A percentile compares a stretch with the other conserved stretches of the same genome.
phyloP scores from a whole-genome alignment of 495 filamentous ascomycete genomes.

The Podospora australis region DNA sequence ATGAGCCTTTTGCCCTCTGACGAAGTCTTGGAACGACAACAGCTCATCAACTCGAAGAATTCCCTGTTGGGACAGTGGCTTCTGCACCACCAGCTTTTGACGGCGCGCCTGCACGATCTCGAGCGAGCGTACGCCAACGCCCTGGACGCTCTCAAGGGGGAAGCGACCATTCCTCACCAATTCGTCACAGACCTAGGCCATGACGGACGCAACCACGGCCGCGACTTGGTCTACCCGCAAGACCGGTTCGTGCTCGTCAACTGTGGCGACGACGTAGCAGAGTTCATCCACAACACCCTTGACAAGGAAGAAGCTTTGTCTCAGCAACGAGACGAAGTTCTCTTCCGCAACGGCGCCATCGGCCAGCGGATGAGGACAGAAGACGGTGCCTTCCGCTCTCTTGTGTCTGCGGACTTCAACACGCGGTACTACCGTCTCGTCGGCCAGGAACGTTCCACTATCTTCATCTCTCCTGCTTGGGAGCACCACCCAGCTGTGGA shows the following conservation, averaged over 20 bases:
- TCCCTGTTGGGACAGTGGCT: slow-evolving; percentile 47
- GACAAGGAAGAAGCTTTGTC: slow-evolving; percentile 34
- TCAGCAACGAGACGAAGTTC: slow-evolving; percentile 22
- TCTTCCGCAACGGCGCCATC: slow-evolving; percentile 19
- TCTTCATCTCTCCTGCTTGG: slow-evolving; percentile 48
- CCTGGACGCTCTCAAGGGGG: slow-evolving; percentile 40
- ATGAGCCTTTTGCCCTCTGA: slow-evolving; percentile 40
- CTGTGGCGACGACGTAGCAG: slow-evolving; percentile 41
- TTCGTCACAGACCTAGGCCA: slow-evolving; percentile 27
- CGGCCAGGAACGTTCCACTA: slow-evolving; percentile 28
- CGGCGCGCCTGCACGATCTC: slow-evolving; percentile 44
- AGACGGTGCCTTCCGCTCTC: slow-evolving; percentile 14
- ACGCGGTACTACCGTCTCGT: slow-evolving; percentile 44
- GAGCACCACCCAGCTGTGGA: slow-evolving; percentile 35
- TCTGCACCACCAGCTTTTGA: slow-evolving; percentile 39
- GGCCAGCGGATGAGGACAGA: slow-evolving; percentile 26
- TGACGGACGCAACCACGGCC: slow-evolving; percentile 27
- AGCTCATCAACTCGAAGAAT: slow-evolving; percentile 28
- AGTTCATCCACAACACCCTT: slow-evolving; percentile 37
- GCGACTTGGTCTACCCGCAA: slow-evolving; percentile 42
- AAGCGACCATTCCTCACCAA: slow-evolving; percentile 42
- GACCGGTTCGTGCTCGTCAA: slow-evolving; percentile 48
- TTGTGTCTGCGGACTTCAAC: slow-evolving; percentile 36
- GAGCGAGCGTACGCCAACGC: slow-evolving; percentile 42
- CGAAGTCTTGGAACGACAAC: slow-evolving; percentile 21